Evolutionary conservation across 129 eudicot genomes (phyloP).

Genomic region (Lonicera japonica): DNA sequence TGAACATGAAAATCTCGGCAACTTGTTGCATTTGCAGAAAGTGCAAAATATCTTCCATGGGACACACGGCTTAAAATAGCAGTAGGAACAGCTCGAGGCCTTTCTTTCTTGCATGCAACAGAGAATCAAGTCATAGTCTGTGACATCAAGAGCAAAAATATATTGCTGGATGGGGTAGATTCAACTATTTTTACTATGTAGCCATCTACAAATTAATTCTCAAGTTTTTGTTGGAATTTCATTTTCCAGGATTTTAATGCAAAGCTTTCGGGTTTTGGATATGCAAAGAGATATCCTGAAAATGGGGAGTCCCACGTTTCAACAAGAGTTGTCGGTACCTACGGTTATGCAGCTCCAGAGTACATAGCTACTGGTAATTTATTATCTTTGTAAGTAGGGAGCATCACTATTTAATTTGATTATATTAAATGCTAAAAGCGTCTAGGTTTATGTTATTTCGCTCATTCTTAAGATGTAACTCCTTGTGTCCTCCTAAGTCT

Average conservation of each 20-base stretch:
- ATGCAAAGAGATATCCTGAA: constrained; percentile 67
- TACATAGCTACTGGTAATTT: constrained; percentile 32
- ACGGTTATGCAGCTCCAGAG: constrained; percentile 88
- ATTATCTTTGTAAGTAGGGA: too few relatives aligned
- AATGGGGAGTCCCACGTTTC: constrained; percentile 60
- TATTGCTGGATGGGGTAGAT: constrained; percentile 61
- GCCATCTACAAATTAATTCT: too few relatives aligned
- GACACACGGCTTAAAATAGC: constrained; percentile 71
- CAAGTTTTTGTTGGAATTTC: too few relatives aligned
- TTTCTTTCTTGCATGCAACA: constrained; percentile 80
- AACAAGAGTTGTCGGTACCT: constrained; percentile 71
- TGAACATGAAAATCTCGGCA: too few relatives aligned
- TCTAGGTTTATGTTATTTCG: too few relatives aligned
- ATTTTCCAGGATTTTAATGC: constrained; percentile 54
- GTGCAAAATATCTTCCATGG: constrained; percentile 69
- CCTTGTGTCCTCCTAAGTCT: too few relatives aligned
- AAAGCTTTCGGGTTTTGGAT: constrained; percentile 71
- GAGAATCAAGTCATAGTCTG: constrained; percentile 81
- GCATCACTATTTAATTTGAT: too few relatives aligned
- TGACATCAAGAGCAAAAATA: constrained; percentile 83
- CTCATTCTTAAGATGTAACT: too few relatives aligned
- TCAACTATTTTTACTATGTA: not conserved
- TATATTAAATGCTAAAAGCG: too few relatives aligned
- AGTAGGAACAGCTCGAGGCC: constrained; percentile 81
- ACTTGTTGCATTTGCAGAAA: constrained; percentile 39